Base-by-base conservation (phyloP, 2,329 filamentous ascomycete species). In the Cladosporium cucumerinum region DNA sequence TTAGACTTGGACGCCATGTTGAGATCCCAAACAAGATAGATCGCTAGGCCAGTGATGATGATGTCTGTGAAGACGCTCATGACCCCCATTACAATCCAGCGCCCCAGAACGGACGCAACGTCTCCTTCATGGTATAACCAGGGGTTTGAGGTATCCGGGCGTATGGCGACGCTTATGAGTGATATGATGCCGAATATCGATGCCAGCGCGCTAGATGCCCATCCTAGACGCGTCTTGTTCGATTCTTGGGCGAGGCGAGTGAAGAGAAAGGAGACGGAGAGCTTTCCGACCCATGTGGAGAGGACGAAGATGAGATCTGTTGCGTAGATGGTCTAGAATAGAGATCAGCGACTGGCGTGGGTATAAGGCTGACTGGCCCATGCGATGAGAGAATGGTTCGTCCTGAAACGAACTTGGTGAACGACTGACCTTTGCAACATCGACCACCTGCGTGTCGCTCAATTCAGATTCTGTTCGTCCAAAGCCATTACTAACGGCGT, bases 1-100 rank as follows among this genome's bases (percentile, higher is more conserved):
- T 69, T 70, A 1, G 66, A 63, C 49, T 65, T 62, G 32, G 52
- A 62, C 3, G 21, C 28, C 66, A 69, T 70, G 30, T 69, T 65
- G 16, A 70, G 34, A 28, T 65, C 58, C 48, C 63, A 61, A 16
- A 70, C 63, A 21, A 70, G 64, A 14, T 65, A 23, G 14, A 63
- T 32, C 23, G 67, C 34, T 28, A 64, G 51, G 18, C n/a, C 58
- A 14, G 61, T 61, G 26, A 66, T 26, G 18, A 63, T 26, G n/a
- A 63, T 6, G 14, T 67, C 68, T 25, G 66, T 55, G 1, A 57
- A 39, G 58, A 65, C 66, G 18, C 66, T 63, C 51, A 65, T 48
- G 21, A 51, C 23, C 5, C 59, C 64, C 5, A 32, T 30, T 21
- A 23, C 64, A 12, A 63, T 63, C 64, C 64, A 65, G 4, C 64